Evolutionary conservation across 208 protist species (phyloP), one percentile per base, ranked within the genome.

Genomic region (Acanthamoeba sp.): DNA sequence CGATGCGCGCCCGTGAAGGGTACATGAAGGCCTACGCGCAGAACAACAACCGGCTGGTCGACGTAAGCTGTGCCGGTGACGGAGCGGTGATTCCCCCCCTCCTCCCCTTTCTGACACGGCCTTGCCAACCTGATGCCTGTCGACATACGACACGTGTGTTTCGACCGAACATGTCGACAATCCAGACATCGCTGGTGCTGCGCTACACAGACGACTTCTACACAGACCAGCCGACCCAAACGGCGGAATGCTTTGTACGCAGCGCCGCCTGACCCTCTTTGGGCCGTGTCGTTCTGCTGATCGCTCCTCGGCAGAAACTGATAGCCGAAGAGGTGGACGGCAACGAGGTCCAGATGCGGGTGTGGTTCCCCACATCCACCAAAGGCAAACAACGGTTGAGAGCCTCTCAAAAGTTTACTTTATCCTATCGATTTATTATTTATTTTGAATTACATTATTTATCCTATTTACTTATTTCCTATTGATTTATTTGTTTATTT

Each of bases 11-110:
- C 10, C 45, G 45, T 16, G 18, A 9, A 78, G 66, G 40, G 34
- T 45, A 36, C 66, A 42, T 42, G 36, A 78, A 78, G 66, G 36
- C 29, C 66, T 78, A 78, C 22, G 66, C 66, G 24, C 66, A 78
- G 5, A 12, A 1, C 66, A 71, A 71, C 1, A 32, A 29, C 27
- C 22, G 22, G 27, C 9, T 10, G 5, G 66, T 42, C 18, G 66
- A 78, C 2, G 66, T 78, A 6, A 38, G 66, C 9, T 78, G 66
- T 32, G 66, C 66, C 16, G 66, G 66, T 32, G 66, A 78, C 18
- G 66, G 66, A 45, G 66, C 66, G 66, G 66, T 78, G 22, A 14
- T 48, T 48, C 3, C 45, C 6, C 45, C 45, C 45, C 45, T 48
- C 45, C 10, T 48, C 45, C 6, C 45, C 3, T 48, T 10, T 48